Base-by-base conservation (phyloP, 192 early-diverging fungal species). In the Lunasporangiospora selenospora region DNA sequence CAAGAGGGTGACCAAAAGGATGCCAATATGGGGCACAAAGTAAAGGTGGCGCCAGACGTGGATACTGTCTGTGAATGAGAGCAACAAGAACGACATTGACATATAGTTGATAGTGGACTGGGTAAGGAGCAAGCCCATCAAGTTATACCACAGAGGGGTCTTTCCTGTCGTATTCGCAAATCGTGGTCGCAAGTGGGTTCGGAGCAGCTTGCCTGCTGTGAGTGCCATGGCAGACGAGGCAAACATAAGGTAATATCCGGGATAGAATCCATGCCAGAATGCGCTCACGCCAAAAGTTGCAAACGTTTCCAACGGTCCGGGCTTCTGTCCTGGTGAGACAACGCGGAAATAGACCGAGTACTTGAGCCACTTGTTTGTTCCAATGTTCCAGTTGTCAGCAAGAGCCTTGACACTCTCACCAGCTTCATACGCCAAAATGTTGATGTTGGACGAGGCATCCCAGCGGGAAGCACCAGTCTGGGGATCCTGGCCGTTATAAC, bases 231-330 rank as follows among this genome's bases (percentile, higher is more conserved):
- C 62, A 12, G 63, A 39, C 2, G 53, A 67, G 24, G 56, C 54
- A 16, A 81, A 77, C 80, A 76, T 83, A 78, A 82, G 64, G 62
- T 93, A 93, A 67, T 93, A 93, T 24, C 90, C 93, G 10, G 92
- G 90, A 60, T 90, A 89, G 77, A 96, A 97, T 31, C 97, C 97
- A 60, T 99, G 97, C 97, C 97, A 99, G 53, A 96, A 84, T 13
- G 97, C 93, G 30, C 91, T 93, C 4, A 89, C 87, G 11, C 83
- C 70, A 65, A 93, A 97, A 6, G 95, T 96, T 24, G 83, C 61
- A 27, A 95, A 52, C 0, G 88, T 88, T n/a, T 92, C 87, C 6
- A 76, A 19, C 2, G 78, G 75, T 31, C 76, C 81, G 8, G 88
- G 78, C 38, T 89, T 89, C 26, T 61, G 54, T 12, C 81, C 87